Percentiles rank a stretch among this genome's conserved stretches.
These are phyloP conservation scores for Besnoitia besnoiti DNA, from an alignment of 169 alveolate genomes.

Conservation along the genomic window DNA sequence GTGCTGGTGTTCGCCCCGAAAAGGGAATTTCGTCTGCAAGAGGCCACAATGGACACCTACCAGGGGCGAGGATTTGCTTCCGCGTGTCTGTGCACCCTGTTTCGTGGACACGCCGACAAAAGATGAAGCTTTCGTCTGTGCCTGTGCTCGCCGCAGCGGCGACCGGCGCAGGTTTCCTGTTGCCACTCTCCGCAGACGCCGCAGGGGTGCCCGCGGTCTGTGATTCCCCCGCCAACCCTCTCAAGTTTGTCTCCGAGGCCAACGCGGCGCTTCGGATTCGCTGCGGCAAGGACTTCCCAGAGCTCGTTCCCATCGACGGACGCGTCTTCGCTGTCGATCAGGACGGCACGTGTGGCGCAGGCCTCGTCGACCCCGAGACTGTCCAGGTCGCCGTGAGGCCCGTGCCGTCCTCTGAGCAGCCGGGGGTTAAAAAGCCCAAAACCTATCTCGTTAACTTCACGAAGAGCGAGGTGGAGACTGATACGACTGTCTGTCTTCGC, in stretches of 20 bases:
- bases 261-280: neutral
- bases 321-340: neutral
- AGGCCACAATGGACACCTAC: neutral
- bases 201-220: neutral
- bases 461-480: neutral
- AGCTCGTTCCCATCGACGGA: neutral
- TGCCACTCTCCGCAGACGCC: neutral
- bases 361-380: neutral
- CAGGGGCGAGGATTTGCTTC: neutral
- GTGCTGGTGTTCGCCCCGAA: too few relatives aligned
- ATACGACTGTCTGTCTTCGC: neutral
- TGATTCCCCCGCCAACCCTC: neutral
- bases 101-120: neutral
- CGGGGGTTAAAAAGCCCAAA: neutral
- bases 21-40: neutral
- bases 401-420: neutral
- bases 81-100: neutral
- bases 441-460: neutral
- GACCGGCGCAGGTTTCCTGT: neutral
- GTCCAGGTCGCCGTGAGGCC: neutral
- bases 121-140: neutral
- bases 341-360: neutral
- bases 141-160: neutral
- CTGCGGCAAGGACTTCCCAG: neutral
- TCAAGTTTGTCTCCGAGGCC: neutral